Base-by-base conservation (phyloP, 129 eudicot genomes). In the Tagetes erecta region DNA sequence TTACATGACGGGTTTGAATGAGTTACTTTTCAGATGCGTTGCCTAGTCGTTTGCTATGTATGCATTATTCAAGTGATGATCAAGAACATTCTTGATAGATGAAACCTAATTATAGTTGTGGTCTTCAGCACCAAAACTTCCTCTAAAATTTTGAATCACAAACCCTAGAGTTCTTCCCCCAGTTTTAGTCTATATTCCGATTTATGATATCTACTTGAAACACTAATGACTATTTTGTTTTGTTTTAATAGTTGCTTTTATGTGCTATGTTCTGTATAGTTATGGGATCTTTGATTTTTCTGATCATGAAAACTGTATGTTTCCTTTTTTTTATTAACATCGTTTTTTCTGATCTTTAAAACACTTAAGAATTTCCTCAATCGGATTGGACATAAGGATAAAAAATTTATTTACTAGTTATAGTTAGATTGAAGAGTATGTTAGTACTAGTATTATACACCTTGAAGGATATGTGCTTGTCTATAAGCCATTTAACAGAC, bases 1-100 rank as follows among this genome's bases (percentile, higher is more conserved):
- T 59, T 9, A 63, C 10, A 7, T 75, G 53, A 75, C 41, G 9
- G 27, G 39, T 52, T 36, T 60, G 50, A 75, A 65, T 39, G 7
- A 35, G 42, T 74, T 74, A 14, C 41, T 74, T 37, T 5, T 63
- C n/a, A 34, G 64, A 31, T 33, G 9, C 33, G 39, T 58, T 31
- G 63, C 63, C 63, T 56, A 30, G 63, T 56, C 10, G 63, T 30
- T 56, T 27, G n/a, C 39, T 8, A 58, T 31, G 40, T 33, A 31
- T 58, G 64, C 39, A 27, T 57, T 57, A 1, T 57, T 5, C 37
- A 57, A 14, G 64, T 31, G 31, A 57, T 30, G 64, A 31, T 57
- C 38, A 57, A 27, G 64, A 57, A 57, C 37, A 57, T 57, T 31
- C 38, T 30, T 27, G 64, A 57, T 30, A 57, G 64, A 57, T 30